These are phyloP conservation scores for Kockiozyma suomiensis DNA, from an alignment of 805 yeast species.

Conservation along the genomic window DNA sequence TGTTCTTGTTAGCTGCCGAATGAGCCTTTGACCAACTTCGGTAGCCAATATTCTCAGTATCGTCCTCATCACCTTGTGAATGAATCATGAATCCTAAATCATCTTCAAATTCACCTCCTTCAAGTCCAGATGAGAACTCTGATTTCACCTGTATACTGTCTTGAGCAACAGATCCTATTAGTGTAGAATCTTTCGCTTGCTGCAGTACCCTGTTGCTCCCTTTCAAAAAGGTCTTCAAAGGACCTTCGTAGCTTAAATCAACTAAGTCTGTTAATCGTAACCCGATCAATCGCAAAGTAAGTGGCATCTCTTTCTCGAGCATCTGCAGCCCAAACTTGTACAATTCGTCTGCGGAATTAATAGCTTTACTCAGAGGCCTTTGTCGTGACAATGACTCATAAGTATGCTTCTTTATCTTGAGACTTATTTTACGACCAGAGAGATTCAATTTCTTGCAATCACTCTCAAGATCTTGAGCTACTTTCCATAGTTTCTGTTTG, in stretches of 20 bases:
- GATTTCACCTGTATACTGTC: too few relatives aligned
- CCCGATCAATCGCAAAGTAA: conserved; percentile 36
- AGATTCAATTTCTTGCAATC: conserved; percentile 29
- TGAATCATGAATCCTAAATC: conserved; percentile 7
- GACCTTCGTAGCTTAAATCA: conserved; percentile 26
- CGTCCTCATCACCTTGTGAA: conserved; percentile 1
- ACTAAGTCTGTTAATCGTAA: conserved; percentile 32
- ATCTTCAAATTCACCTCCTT: background rate
- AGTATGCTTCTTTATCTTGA: conserved; percentile 34
- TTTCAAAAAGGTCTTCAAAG: conserved; percentile 20
- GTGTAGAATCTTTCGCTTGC: background rate
- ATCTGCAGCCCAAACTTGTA: conserved; percentile 29
- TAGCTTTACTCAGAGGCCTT: conserved; percentile 22
- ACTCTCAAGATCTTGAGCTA: conserved; percentile 29
- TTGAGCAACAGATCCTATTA: too few relatives aligned
- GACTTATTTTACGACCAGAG: conserved; percentile 33
- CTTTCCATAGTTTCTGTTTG: conserved; percentile 22
- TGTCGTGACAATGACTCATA: conserved; percentile 34
- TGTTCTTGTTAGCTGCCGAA: conserved; percentile 4
- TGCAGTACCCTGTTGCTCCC: background rate
- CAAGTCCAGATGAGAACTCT: background rate
- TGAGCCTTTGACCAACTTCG: conserved; percentile 10
- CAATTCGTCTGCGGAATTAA: conserved; percentile 28
- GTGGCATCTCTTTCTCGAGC: conserved; percentile 35
- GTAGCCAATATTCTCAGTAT: background rate